These are phyloP conservation scores for Neurospora sp. DNA, from an alignment of 495 filamentous ascomycete species.

Conservation along the genomic window DNA sequence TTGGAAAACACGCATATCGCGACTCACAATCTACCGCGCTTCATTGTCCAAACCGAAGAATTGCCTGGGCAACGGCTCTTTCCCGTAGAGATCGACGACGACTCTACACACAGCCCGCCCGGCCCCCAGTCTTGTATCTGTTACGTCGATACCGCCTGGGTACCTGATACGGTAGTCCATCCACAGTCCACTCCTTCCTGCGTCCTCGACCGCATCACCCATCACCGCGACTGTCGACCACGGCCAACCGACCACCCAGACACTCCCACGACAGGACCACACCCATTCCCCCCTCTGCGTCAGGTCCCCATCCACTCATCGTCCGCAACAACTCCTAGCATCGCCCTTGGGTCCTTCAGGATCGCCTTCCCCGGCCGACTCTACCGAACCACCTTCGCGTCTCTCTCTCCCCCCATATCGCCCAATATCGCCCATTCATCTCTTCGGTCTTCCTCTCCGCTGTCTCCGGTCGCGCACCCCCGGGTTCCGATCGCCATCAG, in stretches of 20 bases:
- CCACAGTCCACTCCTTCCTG: conserved; percentile 1
- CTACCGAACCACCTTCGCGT: conserved; percentile 1
- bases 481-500: background rate
- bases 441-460: background rate
- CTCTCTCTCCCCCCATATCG: background rate
- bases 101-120: background rate
- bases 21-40: background rate
- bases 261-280: conserved; percentile 3
- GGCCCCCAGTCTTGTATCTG: background rate
- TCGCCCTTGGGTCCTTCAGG: background rate
- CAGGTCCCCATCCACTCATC: conserved; percentile 9
- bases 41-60: background rate
- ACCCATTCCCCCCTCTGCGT: conserved; percentile 9
- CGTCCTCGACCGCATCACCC: conserved; percentile 2
- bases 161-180: background rate
- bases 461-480: background rate
- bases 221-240: conserved; percentile 2
- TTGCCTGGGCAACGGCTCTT: background rate
- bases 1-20: background rate
- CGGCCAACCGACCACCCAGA: conserved; percentile 3
- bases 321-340: background rate
- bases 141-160: background rate
- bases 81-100: background rate
- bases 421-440: background rate
- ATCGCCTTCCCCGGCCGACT: background rate